Percentiles rank a stretch among this genome's conserved stretches.
These are phyloP conservation scores for Corynespora cassiicola DNA, from an alignment of 2,329 filamentous ascomycete genomes.

Conservation along the genomic window DNA sequence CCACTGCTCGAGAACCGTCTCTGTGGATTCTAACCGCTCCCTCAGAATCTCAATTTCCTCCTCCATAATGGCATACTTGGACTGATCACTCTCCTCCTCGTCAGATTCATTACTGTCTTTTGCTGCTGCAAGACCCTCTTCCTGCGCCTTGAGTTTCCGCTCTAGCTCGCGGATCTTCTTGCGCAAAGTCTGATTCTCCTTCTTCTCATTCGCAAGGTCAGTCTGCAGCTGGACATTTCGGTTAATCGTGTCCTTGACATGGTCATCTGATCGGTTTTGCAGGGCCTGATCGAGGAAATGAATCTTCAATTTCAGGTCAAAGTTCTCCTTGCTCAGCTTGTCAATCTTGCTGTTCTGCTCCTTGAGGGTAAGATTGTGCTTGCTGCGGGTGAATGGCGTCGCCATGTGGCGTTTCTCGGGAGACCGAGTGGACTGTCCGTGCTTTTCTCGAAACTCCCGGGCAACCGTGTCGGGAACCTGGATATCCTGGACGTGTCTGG, in stretches of 20 bases:
- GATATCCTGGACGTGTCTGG: constrained; percentile 86
- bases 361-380: constrained; percentile 77
- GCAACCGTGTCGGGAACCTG: constrained; percentile 89
- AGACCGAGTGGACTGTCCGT: constrained; percentile 67
- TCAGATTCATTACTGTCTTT: constrained; percentile 55
- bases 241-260: constrained; percentile 96
- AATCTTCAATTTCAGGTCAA: constrained; percentile 95
- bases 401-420: constrained; percentile 62
- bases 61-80: constrained; percentile 72
- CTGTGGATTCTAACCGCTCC: constrained; percentile 84
- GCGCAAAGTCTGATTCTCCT: constrained; percentile 85
- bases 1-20: constrained; percentile 82
- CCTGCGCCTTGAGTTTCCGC: constrained; percentile 70
- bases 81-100: constrained; percentile 61
- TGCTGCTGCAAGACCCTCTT: constrained; percentile 56
- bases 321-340: constrained; percentile 95
- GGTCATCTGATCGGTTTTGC: constrained; percentile 92
- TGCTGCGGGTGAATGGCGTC: constrained; percentile 46
- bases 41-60: constrained; percentile 86
- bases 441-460: constrained; percentile 81
- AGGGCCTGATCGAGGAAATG: constrained; percentile 95
- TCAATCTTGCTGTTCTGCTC: constrained; percentile 98
- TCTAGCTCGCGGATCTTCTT: constrained; percentile 86
- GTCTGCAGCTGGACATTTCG: constrained; percentile 97
- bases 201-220: constrained; percentile 83